Evolutionary conservation across 495 filamentous ascomycete species (phyloP).

Genomic region (Neurospora sp.): DNA sequence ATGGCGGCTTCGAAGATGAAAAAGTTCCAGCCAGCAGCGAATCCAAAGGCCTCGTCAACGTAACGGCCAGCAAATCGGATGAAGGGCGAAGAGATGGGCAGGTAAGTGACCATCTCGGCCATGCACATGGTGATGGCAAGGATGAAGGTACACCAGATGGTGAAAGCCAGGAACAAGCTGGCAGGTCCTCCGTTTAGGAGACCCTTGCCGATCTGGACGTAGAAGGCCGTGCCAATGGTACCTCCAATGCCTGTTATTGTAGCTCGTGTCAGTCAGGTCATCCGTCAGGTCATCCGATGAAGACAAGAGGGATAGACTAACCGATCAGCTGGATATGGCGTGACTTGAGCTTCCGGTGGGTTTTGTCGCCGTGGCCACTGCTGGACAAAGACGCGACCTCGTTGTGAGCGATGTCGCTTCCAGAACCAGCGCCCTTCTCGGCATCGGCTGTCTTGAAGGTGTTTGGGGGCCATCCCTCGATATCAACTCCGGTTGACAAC

Average conservation of each 20-base stretch:
- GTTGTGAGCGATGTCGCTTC: not conserved
- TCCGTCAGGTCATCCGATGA: no score
- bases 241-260: constrained; percentile 53
- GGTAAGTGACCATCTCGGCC: constrained; percentile 75
- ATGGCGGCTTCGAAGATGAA: constrained; percentile 60
- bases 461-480: constrained; percentile 1
- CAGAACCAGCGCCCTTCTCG: constrained; percentile 6
- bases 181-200: constrained; percentile 64
- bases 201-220: constrained; percentile 52
- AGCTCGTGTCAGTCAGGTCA: constrained; percentile 20
- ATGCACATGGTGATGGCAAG: constrained; percentile 57
- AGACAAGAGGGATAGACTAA: constrained; percentile 7
- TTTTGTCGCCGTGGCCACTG: constrained; percentile 14
- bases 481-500: constrained; percentile 2
- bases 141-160: constrained; percentile 61
- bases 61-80: constrained; percentile 74
- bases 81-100: constrained; percentile 73
- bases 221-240: constrained; percentile 26
- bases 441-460: constrained; percentile 4
- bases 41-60: constrained; percentile 63
- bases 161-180: constrained; percentile 68
- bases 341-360: constrained; percentile 36
- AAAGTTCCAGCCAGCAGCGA: constrained; percentile 65
- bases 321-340: constrained; percentile 45
- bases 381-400: constrained; percentile 1